Evolutionary conservation across 345 rosid species (phyloP).

Genomic region (Moricandia arvensis): DNA sequence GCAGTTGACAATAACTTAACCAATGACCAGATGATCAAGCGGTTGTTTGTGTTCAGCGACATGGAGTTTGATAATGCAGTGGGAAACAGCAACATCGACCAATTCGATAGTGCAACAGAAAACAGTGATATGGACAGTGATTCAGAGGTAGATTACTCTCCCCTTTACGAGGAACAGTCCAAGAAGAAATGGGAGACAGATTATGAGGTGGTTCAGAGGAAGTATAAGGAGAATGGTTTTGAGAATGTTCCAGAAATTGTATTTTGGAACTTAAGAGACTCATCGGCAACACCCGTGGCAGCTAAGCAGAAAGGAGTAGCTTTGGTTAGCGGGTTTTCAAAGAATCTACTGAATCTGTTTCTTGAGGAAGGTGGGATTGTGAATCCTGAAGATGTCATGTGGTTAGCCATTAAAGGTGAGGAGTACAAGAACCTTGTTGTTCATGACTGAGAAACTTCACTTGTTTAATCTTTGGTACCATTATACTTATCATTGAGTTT

Average conservation of each 20-base stretch:
- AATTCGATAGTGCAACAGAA: conserved; percentile 32
- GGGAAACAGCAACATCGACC: background rate
- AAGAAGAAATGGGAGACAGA: conserved; percentile 48
- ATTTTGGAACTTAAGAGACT: conserved; percentile 42
- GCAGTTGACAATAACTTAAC: conserved; percentile 43
- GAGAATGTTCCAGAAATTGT: conserved; percentile 47
- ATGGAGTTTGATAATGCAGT: conserved; percentile 56
- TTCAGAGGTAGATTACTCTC: background rate
- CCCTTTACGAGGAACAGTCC: background rate
- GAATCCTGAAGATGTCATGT: conserved; percentile 39
- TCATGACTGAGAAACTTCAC: conserved; percentile 21
- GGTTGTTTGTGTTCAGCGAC: conserved; percentile 64
- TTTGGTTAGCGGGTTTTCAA: conserved; percentile 45
- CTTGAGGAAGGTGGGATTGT: conserved; percentile 39
- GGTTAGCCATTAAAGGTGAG: conserved; percentile 34
- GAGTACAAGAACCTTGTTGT: conserved; percentile 37
- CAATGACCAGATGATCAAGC: conserved; percentile 56
- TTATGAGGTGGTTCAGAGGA: conserved; percentile 42
- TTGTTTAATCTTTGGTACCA: background rate
- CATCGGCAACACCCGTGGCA: conserved; percentile 34
- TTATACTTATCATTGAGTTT: background rate
- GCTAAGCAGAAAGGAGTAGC: conserved; percentile 40
- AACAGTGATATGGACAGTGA: background rate
- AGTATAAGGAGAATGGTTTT: conserved; percentile 47
- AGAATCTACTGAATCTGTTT: conserved; percentile 43